Evolutionary conservation across 495 filamentous ascomycete genomes (phyloP), one percentile per base, ranked within the genome.

Genomic region (Daldinia bambusicola): DNA sequence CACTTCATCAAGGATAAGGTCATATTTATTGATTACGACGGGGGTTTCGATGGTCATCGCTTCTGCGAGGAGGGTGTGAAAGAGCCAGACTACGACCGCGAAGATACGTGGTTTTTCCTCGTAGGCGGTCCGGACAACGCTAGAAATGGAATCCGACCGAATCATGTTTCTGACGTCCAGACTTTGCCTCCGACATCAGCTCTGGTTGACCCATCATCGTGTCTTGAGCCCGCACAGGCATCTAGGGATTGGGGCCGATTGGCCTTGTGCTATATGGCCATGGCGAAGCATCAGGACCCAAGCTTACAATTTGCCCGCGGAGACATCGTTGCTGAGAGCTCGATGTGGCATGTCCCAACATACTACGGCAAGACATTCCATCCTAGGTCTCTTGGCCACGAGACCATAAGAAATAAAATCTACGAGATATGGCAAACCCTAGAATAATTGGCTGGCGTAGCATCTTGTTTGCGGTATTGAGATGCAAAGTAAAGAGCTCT

Each of bases 101-200:
- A 38, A 7, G 79, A 84, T 34, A 81, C 81, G 3, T 85, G 83
- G 83, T 84, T 85, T 57, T 85, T 84, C 64, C 77, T 80, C 56
- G 79, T 82, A 7, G 79, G 80, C n/a, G 80, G 79, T 4, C 30
- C 40, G 7, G 82, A 84, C 58, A 79, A 80, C 48, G 74, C 63
- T 0, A 66, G 61, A 34, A 66, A 70, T 50, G 58, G 55, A 16
- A 66, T 61, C 12, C 50, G 55, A 41, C 10, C 52, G n/a, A 45
- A 55, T 38, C 70, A 41, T 34, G 3, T 31, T 20, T 57, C 60
- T 18, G 48, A 69, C 34, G 6, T 55, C 18, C 53, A 61, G 32
- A 65, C 70, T 26, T 41, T 77, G 16, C 50, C 70, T n/a, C 62
- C 66, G 32, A 40, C 30, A 6, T 80, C 77, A 14, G 50, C 67